Conservation (phyloP, 148 eudicot genomes). For the Limonium bicolor region DNA sequence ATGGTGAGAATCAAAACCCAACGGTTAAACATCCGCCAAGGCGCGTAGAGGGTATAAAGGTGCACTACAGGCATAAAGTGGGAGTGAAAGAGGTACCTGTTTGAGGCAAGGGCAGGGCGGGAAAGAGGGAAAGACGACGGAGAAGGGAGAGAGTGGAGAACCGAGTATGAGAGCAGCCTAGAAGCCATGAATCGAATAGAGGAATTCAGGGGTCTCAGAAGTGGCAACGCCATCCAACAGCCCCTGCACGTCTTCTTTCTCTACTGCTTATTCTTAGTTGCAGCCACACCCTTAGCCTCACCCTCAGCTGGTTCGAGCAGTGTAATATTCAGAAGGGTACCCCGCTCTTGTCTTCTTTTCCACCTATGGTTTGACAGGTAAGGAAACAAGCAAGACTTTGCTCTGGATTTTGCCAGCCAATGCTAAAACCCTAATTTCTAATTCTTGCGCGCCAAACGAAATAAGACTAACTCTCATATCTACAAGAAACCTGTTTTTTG, state of each 20-base stretch:
- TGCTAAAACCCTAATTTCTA: too few relatives aligned
- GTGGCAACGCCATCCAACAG: constrained; percentile 29
- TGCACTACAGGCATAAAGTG: constrained; percentile 12
- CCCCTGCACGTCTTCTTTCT: background rate
- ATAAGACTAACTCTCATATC: too few relatives aligned
- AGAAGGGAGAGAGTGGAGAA: constrained; percentile 10
- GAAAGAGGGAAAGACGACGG: constrained; percentile 7
- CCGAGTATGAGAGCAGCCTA: constrained; percentile 10
- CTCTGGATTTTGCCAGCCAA: too few relatives aligned
- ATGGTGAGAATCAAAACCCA: too few relatives aligned
- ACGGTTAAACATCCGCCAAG: background rate
- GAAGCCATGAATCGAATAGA: constrained; percentile 35
- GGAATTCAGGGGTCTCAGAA: constrained; percentile 18
- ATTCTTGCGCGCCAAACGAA: too few relatives aligned
- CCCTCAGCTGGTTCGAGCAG: background rate
- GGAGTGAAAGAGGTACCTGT: constrained; percentile 3
- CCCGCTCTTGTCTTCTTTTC: too few relatives aligned
- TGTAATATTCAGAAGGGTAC: too few relatives aligned
- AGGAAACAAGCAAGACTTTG: too few relatives aligned
- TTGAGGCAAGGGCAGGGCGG: constrained; percentile 1
- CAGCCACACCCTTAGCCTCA: constrained; percentile 1
- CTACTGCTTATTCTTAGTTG: background rate
- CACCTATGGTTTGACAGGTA: too few relatives aligned
- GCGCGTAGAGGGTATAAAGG: background rate
- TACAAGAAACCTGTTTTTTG: too few relatives aligned